phyloP scores from a whole-genome alignment of 2,329 filamentous ascomycete species.

The Colletotrichum sp. region DNA sequence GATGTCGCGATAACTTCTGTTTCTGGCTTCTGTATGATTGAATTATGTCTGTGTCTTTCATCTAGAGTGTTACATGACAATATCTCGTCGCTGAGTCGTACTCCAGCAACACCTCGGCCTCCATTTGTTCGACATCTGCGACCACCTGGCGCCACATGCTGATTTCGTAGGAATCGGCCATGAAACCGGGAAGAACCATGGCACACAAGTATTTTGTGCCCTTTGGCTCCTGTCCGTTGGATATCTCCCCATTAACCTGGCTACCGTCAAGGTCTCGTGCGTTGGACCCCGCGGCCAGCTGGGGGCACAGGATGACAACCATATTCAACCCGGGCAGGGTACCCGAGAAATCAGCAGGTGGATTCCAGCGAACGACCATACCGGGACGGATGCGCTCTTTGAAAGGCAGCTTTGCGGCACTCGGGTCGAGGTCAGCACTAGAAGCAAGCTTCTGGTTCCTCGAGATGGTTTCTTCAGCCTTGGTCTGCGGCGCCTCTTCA shows the following conservation, averaged over 20 bases:
- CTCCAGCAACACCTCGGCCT: constrained; percentile 44
- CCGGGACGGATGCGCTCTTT: constrained; percentile 44
- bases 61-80: constrained; percentile 33
- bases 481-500: not conserved
- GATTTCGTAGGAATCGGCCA: constrained; percentile 42
- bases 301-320: constrained; percentile 36
- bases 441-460: constrained; percentile 12
- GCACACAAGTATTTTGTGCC: constrained; percentile 38
- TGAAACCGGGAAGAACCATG: constrained; percentile 34
- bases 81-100: constrained; percentile 48
- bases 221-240: not conserved
- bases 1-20: too few species aligned
- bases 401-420: constrained; percentile 33
- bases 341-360: constrained; percentile 14
- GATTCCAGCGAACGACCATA: constrained; percentile 42
- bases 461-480: not conserved
- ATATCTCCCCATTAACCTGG: constrained; percentile 11
- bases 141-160: constrained; percentile 42
- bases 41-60: not conserved
- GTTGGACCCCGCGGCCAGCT: constrained; percentile 16
- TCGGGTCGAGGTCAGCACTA: constrained; percentile 33
- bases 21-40: not conserved
- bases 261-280: constrained; percentile 26
- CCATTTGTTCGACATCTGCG: constrained; percentile 38
- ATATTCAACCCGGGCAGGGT: constrained; percentile 27